A percentile compares a stretch with the other conserved stretches of the same genome.
These are phyloP conservation scores for Chenopodium quinoa DNA, from an alignment of 148 eudicot genomes.

Conservation along the genomic window DNA sequence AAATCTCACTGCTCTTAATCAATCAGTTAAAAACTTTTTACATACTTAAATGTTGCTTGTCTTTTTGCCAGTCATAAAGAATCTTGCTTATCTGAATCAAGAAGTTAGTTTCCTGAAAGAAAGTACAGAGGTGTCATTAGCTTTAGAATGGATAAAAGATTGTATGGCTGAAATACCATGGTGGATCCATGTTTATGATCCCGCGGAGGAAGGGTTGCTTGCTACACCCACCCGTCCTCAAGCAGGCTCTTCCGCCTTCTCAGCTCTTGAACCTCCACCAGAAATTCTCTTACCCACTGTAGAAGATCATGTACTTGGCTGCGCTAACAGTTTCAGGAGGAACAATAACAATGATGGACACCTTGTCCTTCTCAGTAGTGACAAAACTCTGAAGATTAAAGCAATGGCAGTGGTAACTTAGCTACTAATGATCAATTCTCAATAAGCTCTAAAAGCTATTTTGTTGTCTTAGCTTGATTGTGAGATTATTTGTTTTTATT, in stretches of 20 bases:
- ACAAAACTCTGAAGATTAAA: conserved; percentile 63
- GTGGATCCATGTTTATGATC: too few species aligned
- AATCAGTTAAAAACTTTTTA: too few species aligned
- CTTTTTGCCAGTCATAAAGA: too few species aligned
- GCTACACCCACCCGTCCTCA: conserved; percentile 36
- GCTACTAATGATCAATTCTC: neutral
- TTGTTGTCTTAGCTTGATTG: neutral
- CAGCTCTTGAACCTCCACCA: conserved; percentile 31
- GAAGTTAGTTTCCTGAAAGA: too few species aligned
- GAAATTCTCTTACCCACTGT: conserved; percentile 53
- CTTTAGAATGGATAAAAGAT: too few species aligned
- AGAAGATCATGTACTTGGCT: conserved; percentile 65
- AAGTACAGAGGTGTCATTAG: too few species aligned
- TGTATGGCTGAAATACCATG: too few species aligned
- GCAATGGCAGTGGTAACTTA: conserved; percentile 76
- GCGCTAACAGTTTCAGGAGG: conserved; percentile 48
- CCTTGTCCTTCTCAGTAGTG: conserved; percentile 67
- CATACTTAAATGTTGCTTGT: too few species aligned
- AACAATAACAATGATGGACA: conserved; percentile 39
- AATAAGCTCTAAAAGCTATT: neutral
- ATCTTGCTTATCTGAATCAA: too few species aligned
- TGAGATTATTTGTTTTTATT: neutral
- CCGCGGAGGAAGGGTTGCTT: conserved; percentile 30
- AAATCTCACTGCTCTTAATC: too few species aligned
- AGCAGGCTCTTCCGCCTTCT: conserved; percentile 15